A percentile compares a stretch with the other conserved stretches of the same genome.
These are phyloP conservation scores for Coemansia interrupta DNA, from an alignment of 192 early-diverging fungal species.

Conservation along the genomic window DNA sequence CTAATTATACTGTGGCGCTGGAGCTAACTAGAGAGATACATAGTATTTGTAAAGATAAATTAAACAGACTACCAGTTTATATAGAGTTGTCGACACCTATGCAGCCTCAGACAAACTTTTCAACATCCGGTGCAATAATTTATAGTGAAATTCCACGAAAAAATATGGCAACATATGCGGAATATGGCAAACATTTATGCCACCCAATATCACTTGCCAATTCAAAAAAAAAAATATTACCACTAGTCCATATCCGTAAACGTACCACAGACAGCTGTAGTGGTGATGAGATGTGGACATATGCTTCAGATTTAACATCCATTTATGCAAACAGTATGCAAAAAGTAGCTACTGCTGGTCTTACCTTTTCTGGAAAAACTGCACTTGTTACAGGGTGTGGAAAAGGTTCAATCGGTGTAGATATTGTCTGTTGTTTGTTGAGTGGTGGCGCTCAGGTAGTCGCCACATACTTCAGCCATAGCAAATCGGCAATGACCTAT, in stretches of 20 bases:
- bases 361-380: constrained; percentile 77
- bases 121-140: constrained; percentile 65
- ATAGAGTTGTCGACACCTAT: constrained; percentile 79
- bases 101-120: constrained; percentile 68
- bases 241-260: constrained; percentile 20
- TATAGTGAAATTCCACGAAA: constrained; percentile 78
- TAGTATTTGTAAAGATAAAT: constrained; percentile 71
- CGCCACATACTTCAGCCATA: constrained; percentile 86
- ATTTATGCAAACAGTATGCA: constrained; percentile 72
- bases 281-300: constrained; percentile 66
- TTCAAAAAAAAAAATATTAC: constrained; percentile 52
- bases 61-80: constrained; percentile 70
- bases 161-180: constrained; percentile 71
- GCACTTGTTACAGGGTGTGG: constrained; percentile 92
- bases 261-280: constrained; percentile 33
- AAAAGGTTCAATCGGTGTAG: constrained; percentile 85
- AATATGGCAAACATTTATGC: constrained; percentile 80
- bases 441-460: constrained; percentile 88
- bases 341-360: constrained; percentile 67
- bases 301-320: constrained; percentile 63
- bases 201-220: constrained; percentile 57
- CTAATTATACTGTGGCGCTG: constrained; percentile 56
- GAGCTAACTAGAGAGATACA: constrained; percentile 62
- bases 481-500: constrained; percentile 65
- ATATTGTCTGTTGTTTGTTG: constrained; percentile 83